Evolutionary conservation across 2,329 filamentous ascomycete genomes (phyloP), one percentile per base, ranked within the genome.

Genomic region (Alternaria sp.): DNA sequence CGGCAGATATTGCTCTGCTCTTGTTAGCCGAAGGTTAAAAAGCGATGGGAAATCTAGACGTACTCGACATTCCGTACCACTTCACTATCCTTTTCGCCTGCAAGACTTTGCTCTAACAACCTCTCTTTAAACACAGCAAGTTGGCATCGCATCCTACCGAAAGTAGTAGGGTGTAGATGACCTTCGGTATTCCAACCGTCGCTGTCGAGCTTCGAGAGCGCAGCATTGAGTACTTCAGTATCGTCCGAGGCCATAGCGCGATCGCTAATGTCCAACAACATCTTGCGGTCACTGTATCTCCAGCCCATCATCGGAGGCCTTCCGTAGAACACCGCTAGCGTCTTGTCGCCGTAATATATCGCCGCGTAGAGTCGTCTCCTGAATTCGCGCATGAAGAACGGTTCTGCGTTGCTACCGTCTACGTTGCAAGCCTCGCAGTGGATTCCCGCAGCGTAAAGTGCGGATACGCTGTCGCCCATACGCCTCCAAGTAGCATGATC

Each of bases 401-500:
- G 77, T 49, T 73, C 71, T 5, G 47, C 49, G 13, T 65, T 63
- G 5, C 50, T 44, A 17, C 58, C 60, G 53, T 73, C 74, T 8
- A 69, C 70, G 28, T 67, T 70, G 2, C 59, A 64, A n/a, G 68
- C 70, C 65, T 79, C 76, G 57, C 76, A 78, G 30, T 79, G 77
- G 61, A 77, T 77, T 10, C 77, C 76, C 58, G 74, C 68, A 4
- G 76, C 75, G 55, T 77, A 77, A 0, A 77, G 58, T 4, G 74
- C 62, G 9, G 68, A 69, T 8, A 77, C 68, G 47, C 67, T 70
- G 36, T 78, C 77, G 23, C 75, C 70, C 23, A 77, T 67, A 9
- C 77, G 69, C 49, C 75, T 68, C 76, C 76, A 79, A 23, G 75
- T 74, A 11, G 75, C 75, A 58, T 79, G 77, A 57, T 79, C 77